These are phyloP conservation scores for Daldinia eschscholtzii DNA, from an alignment of 2,329 filamentous ascomycete species.

Conservation along the genomic window DNA sequence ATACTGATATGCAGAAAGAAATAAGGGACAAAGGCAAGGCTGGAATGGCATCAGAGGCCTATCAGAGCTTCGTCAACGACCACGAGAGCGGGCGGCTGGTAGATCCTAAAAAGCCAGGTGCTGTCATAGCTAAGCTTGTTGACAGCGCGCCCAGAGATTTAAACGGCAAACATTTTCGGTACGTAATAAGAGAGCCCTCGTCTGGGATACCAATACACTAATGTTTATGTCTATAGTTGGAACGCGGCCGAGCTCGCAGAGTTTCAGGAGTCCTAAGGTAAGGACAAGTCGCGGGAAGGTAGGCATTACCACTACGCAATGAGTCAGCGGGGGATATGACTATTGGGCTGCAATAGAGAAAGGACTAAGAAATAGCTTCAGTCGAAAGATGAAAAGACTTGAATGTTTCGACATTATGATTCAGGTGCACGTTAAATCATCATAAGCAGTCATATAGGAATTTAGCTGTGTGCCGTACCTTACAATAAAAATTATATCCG, in stretches of 20 bases:
- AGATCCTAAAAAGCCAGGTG: constrained; percentile 84
- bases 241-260: constrained; percentile 64
- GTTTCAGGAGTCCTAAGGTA: constrained; percentile 59
- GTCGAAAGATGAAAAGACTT: constrained; percentile 86
- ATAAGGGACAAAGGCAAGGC: constrained; percentile 72
- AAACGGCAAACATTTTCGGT: constrained; percentile 82
- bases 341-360: constrained; percentile 35
- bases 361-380: constrained; percentile 64
- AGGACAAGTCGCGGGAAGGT: background rate
- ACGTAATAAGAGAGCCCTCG: constrained; percentile 53
- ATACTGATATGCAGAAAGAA: constrained; percentile 91
- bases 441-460: constrained; percentile 60
- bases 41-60: constrained; percentile 67
- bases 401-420: constrained; percentile 74
- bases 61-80: constrained; percentile 76
- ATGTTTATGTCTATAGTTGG: constrained; percentile 59
- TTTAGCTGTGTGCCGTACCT: constrained; percentile 44
- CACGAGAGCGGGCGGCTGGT: constrained; percentile 80
- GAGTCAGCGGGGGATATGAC: constrained; percentile 39
- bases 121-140: constrained; percentile 85
- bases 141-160: constrained; percentile 73
- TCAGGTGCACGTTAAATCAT: constrained; percentile 86
- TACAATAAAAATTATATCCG: constrained; percentile 25
- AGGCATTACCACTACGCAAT: constrained; percentile 16
- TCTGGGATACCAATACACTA: constrained; percentile 40